Evolutionary conservation across 2,329 filamentous ascomycete genomes (phyloP).

Genomic region (Fusarium sp.): DNA sequence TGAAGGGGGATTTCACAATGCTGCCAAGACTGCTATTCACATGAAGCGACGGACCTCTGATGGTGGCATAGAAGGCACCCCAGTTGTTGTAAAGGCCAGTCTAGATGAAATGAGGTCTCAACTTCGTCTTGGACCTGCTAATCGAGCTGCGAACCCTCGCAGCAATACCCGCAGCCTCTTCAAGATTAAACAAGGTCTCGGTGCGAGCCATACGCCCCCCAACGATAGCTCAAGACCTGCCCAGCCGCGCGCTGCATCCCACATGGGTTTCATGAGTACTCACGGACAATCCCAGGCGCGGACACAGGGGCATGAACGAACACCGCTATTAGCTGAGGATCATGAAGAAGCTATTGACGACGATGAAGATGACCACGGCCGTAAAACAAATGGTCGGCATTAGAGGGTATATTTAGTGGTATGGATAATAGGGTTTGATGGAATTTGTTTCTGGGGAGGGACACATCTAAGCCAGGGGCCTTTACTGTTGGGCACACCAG

Average conservation of each 20-base stretch:
- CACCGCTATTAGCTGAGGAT: conserved; percentile 43
- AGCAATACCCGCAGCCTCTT: conserved; percentile 70
- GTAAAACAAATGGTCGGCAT: conserved; percentile 37
- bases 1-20: conserved; percentile 52
- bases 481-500: background rate
- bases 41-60: conserved; percentile 69
- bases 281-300: background rate
- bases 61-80: conserved; percentile 57
- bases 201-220: conserved; percentile 9
- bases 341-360: conserved; percentile 33
- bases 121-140: conserved; percentile 73
- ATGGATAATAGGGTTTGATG: conserved; percentile 3
- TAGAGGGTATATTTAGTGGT: background rate
- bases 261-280: conserved; percentile 30
- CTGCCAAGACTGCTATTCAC: conserved; percentile 64
- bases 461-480: background rate
- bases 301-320: conserved; percentile 41
- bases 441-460: background rate
- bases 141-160: conserved; percentile 68
- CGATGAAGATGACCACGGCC: conserved; percentile 10
- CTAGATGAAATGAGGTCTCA: conserved; percentile 71
- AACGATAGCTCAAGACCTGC: conserved; percentile 27
- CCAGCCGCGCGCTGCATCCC: conserved; percentile 36
- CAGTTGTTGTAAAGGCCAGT: conserved; percentile 67
- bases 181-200: conserved; percentile 68